Conservation (phyloP, 2,329 filamentous ascomycete genomes). For the Xylariomycetidae sp. region DNA sequence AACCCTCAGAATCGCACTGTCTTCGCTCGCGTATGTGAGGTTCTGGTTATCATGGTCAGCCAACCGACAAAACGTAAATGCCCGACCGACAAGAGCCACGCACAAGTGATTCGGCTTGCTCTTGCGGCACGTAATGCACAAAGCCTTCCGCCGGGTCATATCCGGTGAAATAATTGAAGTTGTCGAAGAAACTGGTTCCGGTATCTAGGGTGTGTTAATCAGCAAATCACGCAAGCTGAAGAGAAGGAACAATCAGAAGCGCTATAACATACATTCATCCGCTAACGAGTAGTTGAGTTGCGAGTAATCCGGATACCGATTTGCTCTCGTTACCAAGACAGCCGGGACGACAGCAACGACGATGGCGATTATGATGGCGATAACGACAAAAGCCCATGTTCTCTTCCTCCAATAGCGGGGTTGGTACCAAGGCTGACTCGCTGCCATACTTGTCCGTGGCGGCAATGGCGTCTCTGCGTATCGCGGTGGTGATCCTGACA, state of each 20-base stretch:
- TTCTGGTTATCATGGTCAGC: constrained; percentile 42
- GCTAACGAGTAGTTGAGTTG: constrained; percentile 41
- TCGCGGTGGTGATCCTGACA: constrained; percentile 13
- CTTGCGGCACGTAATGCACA: constrained; percentile 48
- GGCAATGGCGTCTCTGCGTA: constrained; percentile 10
- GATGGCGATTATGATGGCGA: constrained; percentile 35
- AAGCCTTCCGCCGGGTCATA: constrained; percentile 48
- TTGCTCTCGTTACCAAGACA: constrained; percentile 35
- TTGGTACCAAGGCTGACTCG: constrained; percentile 36
- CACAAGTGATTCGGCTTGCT: constrained; percentile 38
- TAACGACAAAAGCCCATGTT: constrained; percentile 40
- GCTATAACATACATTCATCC: constrained; percentile 41
- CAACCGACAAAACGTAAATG: no score
- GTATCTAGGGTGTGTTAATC: constrained; percentile 31
- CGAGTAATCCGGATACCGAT: constrained; percentile 45
- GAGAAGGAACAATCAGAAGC: not conserved
- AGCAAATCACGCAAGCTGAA: not conserved
- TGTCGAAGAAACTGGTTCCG: constrained; percentile 48
- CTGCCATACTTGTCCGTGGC: constrained; percentile 16
- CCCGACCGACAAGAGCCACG: no score
- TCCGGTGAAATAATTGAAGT: constrained; percentile 48
- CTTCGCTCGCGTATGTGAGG: constrained; percentile 54
- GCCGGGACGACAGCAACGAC: constrained; percentile 44
- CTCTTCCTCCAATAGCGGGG: constrained; percentile 49
- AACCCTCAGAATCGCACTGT: constrained; percentile 53